These are phyloP conservation scores for Kurtzmaniella fragi DNA, from an alignment of 805 yeast genomes.

Conservation along the genomic window DNA sequence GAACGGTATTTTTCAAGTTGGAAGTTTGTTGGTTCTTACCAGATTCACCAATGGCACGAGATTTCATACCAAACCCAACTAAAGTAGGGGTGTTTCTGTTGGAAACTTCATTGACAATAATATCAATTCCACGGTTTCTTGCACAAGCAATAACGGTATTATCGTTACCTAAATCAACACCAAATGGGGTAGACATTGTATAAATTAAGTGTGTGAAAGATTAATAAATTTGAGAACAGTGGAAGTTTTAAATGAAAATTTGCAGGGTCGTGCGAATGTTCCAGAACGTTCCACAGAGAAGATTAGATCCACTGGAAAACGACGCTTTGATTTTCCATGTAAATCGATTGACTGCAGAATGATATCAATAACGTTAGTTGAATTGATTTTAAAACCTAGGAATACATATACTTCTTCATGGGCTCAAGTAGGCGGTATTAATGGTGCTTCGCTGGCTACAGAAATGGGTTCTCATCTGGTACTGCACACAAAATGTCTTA, in stretches of 20 bases:
- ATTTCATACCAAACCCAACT: slow-evolving; percentile 87
- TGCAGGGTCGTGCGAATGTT: neutral
- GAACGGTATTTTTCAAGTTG: slow-evolving; percentile 93
- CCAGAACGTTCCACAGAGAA: neutral
- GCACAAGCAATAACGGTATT: slow-evolving; percentile 94
- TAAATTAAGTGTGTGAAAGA: slow-evolving; percentile 6
- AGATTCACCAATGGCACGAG: slow-evolving; percentile 89
- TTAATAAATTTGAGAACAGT: slow-evolving; percentile 2
- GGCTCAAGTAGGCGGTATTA: no score
- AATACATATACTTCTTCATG: no score
- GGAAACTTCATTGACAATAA: slow-evolving; percentile 96
- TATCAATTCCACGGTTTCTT: slow-evolving; percentile 96
- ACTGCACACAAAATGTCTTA: slow-evolving; percentile 2
- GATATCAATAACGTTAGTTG: no score
- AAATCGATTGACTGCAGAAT: no score
- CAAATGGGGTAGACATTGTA: slow-evolving; percentile 87
- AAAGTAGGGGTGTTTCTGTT: slow-evolving; percentile 91
- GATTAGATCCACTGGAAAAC: neutral
- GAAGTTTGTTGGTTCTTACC: slow-evolving; percentile 97
- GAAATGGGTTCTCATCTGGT: no score
- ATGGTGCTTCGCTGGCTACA: no score
- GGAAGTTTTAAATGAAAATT: slow-evolving; percentile 2
- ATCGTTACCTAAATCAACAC: slow-evolving; percentile 96
- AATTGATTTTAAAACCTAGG: no score
- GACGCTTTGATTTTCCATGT: no score